Evolutionary conservation across 2,329 filamentous ascomycete species (phyloP).

Genomic region (Berkeleyomyces rouxiae): DNA sequence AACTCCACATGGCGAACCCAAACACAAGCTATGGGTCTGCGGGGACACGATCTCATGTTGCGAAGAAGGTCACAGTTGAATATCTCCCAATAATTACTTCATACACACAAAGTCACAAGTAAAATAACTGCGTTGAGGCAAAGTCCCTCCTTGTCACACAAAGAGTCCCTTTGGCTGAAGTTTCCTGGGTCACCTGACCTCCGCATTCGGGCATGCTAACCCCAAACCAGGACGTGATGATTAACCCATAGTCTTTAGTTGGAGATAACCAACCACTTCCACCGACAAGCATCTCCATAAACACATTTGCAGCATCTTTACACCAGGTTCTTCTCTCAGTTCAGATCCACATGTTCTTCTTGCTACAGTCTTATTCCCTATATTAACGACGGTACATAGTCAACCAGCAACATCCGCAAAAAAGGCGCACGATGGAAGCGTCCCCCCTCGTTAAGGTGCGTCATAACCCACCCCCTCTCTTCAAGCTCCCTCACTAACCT

Average conservation of each 20-base stretch:
- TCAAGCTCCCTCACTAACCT: neutral
- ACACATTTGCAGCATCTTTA: neutral
- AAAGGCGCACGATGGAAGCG: conserved; percentile 40
- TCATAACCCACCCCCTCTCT: conserved; percentile 3
- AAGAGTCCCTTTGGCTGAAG: neutral
- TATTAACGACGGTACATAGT: neutral
- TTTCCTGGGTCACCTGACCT: neutral
- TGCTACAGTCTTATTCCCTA: neutral
- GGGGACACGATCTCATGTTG: no score
- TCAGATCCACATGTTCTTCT: no score
- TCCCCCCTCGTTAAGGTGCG: conserved; percentile 49
- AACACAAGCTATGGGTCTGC: no score
- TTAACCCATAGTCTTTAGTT: neutral
- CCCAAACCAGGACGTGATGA: neutral
- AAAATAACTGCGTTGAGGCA: no score
- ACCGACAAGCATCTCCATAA: neutral
- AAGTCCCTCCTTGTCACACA: no score
- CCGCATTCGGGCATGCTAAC: neutral
- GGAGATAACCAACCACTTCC: neutral
- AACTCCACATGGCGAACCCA: neutral
- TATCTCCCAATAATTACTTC: no score
- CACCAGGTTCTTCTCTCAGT: no score
- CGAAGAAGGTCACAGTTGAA: no score
- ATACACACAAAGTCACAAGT: no score
- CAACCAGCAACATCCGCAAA: neutral